Evolutionary conservation across 305 asterid genomes (phyloP).

Genomic region (Rubia tinctorum): DNA sequence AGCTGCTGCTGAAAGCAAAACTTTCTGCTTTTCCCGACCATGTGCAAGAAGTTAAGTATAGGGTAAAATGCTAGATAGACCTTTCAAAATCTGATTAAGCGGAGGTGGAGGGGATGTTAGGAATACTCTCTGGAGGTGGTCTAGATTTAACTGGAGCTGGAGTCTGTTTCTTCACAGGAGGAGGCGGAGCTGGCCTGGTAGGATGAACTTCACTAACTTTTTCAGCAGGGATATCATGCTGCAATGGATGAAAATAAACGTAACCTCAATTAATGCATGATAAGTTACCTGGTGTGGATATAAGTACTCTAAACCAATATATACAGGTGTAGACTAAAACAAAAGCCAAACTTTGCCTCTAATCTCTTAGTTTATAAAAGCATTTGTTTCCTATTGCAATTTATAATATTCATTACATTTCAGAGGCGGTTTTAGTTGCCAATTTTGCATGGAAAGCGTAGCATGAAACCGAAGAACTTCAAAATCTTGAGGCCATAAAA

Average conservation of each 20-base stretch:
- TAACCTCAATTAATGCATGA: background rate
- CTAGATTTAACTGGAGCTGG: slow-evolving; percentile 25
- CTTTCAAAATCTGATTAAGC: slow-evolving; percentile 32
- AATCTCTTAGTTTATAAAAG: background rate
- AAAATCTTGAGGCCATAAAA: background rate
- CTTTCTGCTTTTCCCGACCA: background rate
- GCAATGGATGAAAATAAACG: slow-evolving; percentile 24
- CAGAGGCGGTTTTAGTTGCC: background rate
- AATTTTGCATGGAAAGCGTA: background rate
- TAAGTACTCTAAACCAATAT: background rate
- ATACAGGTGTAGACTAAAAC: background rate
- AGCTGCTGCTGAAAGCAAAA: background rate
- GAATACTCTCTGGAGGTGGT: slow-evolving; percentile 20
- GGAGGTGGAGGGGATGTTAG: slow-evolving; percentile 56
- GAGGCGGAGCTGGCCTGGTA: slow-evolving; percentile 43
- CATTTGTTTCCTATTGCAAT: background rate
- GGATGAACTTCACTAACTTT: slow-evolving; percentile 47
- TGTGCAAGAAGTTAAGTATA: background rate
- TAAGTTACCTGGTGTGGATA: background rate
- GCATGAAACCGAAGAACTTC: slow-evolving; percentile 1
- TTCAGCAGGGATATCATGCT: slow-evolving; percentile 60
- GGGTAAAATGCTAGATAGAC: background rate
- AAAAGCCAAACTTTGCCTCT: background rate
- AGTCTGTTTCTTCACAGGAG: slow-evolving; percentile 41
- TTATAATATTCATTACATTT: background rate